Evolutionary conservation across 2,329 filamentous ascomycete genomes (phyloP), one percentile per base, ranked within the genome.

Genomic region (Seiridium cupressi): DNA sequence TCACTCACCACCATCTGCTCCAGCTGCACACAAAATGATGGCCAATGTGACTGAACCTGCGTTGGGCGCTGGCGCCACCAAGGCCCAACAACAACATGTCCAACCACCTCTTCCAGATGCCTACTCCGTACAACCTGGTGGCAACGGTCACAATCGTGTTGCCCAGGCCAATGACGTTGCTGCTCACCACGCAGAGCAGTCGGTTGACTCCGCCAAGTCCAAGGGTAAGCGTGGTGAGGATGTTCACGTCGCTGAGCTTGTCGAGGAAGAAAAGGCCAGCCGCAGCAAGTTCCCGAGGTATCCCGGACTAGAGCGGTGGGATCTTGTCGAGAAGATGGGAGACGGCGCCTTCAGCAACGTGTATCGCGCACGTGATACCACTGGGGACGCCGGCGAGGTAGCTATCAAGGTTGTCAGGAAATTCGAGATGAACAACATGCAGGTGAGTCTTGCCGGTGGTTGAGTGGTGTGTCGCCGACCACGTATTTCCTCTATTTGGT

Each of bases 291-390:
- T 98, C 71, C 94, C 95, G 46, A 85, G 81, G 67, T 96, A 96
- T 70, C 91, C 92, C 1, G 92, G 92, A 44, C 80, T 96, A 44
- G 92, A 96, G 68, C 81, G 93, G 70, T 99, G 91, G 89, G 86
- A 89, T 58, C 80, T 97, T 40, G 61, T 95, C 57, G 93, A 97
- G 78, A 98, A 98, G 84, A 99, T 99, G 94, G 95, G 95, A 65
- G 95, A 98, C 68, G 95, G 95, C 63, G 95, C 95, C 62, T 99
- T 99, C 83, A 98, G 94, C 81, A 98, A 98, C 71, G 95, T 99
- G 65, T 99, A 98, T 77, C 89, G 92, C 44, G 95, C 95, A 44
- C 85, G 84, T 66, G 95, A 99, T 74, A 74, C 79, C 51, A 83
- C 87, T 5, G 90, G 91, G 46, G 81, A 88, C 63, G 84, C 85